These are phyloP conservation scores for Hymenoscyphus fraxineus DNA, from an alignment of 2,329 filamentous ascomycete genomes.

Conservation along the genomic window DNA sequence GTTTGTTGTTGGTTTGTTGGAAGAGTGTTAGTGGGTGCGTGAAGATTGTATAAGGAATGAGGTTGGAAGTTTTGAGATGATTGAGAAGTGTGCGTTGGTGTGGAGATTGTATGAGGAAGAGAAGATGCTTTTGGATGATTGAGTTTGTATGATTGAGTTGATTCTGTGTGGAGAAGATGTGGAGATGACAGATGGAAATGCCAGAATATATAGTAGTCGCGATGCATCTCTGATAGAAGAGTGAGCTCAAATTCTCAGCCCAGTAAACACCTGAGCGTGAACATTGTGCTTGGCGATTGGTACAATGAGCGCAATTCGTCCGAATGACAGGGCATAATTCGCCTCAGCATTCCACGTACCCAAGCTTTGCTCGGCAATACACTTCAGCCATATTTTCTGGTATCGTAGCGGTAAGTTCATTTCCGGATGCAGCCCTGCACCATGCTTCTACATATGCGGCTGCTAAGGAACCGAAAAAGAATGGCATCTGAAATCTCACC, in stretches of 20 bases:
- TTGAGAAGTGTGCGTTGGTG: not conserved
- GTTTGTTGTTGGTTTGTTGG: not conserved
- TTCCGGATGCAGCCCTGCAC: not conserved
- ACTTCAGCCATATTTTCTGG: not conserved
- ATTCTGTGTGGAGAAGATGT: not conserved
- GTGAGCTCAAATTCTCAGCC: too few relatives aligned
- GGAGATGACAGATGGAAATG: not conserved
- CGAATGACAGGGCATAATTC: too few relatives aligned
- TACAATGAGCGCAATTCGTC: too few relatives aligned
- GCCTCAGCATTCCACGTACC: too few relatives aligned
- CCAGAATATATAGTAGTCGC: not conserved
- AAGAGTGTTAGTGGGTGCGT: too few relatives aligned
- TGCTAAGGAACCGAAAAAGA: not conserved
- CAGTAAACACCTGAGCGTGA: too few relatives aligned
- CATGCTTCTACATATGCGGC: not conserved
- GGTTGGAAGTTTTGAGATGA: not conserved
- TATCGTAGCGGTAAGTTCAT: not conserved
- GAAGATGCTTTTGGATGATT: too few relatives aligned
- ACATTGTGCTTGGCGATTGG: too few relatives aligned
- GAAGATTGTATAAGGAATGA: too few relatives aligned
- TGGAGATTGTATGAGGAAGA: not conserved
- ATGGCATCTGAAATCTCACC: not conserved
- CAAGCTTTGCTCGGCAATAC: too few relatives aligned
- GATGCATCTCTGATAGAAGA: too few relatives aligned
- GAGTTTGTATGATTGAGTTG: not conserved